Conservation (phyloP, 2,329 filamentous ascomycete genomes). For the Aspergillus phoenicis region DNA sequence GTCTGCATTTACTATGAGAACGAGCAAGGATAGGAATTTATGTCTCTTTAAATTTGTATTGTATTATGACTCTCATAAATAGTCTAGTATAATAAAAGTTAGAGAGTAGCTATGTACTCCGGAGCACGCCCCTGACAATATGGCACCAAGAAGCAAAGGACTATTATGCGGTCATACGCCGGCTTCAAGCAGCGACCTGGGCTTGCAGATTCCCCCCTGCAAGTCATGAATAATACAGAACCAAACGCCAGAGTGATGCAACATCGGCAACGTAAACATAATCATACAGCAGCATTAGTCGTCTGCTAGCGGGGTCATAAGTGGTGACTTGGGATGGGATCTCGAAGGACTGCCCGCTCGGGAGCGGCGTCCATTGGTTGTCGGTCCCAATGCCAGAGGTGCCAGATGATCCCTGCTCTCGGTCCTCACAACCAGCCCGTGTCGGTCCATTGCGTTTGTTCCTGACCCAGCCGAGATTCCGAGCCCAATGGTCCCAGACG, state of each 20-base stretch:
- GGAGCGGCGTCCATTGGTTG: slow-evolving; percentile 48
- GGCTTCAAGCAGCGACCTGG: slow-evolving; percentile 9
- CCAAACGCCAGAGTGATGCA: slow-evolving; percentile 13
- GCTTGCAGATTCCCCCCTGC: slow-evolving; percentile 28
- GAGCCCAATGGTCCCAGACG: slow-evolving; percentile 41
- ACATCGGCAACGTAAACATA: slow-evolving; percentile 15
- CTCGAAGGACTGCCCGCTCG: slow-evolving; percentile 53
- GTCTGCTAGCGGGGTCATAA: slow-evolving; percentile 38
- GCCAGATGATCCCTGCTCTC: slow-evolving; percentile 81
- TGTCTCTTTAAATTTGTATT: no score
- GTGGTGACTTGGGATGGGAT: slow-evolving; percentile 39
- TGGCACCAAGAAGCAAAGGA: slow-evolving; percentile 28
- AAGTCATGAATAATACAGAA: slow-evolving; percentile 23
- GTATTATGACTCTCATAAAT: no score
- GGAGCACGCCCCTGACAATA: slow-evolving; percentile 27
- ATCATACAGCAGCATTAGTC: slow-evolving; percentile 32
- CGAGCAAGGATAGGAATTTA: no score
- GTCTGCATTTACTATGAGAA: no score
- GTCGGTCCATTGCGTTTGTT: slow-evolving; percentile 58
- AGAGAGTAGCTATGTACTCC: slow-evolving; percentile 20
- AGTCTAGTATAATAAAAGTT: no score
- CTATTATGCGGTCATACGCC: not conserved
- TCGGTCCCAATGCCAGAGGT: slow-evolving; percentile 54
- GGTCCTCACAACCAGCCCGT: slow-evolving; percentile 75
- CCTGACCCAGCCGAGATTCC: slow-evolving; percentile 37